Evolutionary conservation across 2,329 filamentous ascomycete species (phyloP), one percentile per base, ranked within the genome.

Genomic region (Xylariaceae sp.): DNA sequence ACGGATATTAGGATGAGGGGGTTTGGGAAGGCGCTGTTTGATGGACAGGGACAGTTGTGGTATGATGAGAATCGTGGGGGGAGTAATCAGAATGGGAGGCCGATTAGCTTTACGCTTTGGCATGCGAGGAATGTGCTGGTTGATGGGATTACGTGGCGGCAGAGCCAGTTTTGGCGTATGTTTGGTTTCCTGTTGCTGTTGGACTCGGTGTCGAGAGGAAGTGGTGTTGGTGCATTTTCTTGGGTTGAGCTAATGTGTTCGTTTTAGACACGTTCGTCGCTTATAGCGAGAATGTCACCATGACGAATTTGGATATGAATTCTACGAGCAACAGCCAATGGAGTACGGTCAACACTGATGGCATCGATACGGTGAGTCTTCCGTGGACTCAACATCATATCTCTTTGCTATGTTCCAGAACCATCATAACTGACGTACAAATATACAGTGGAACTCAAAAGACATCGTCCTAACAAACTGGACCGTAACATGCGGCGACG

Each of bases 281-380:
- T 15, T 65, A 76, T 50, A 73, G 70, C 39, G 65, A 74, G 53
- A 77, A 78, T 50, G 67, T 78, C 46, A 76, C 74, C 11, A 74
- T 78, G 68, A 75, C 72, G 10, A 78, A 78, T 51, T 63, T 77
- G n/a, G 73, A 75, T 45, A 76, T 78, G 69, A 74, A 74, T 54
- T 68, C 75, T 1, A 72, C 68, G 2, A 75, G 70, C 32, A 68
- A 67, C 46, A 71, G 69, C 27, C 65, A 70, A 47, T 74, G 70
- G 68, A 67, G 58, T 35, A 74, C 74, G 1, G 69, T 75, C 12
- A 78, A 78, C 51, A 78, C 75, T 1, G 75, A 78, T 55, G 75
- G 75, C 4, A 69, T 70, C 43, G 73, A 78, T 51, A 74, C 73
- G 7, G 53, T 55, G 11, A 48, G 53, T 46, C 39, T 36, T 19